Base-by-base conservation (phyloP, 1,139 yeast genomes). In the Yamadazyma dendronema region DNA sequence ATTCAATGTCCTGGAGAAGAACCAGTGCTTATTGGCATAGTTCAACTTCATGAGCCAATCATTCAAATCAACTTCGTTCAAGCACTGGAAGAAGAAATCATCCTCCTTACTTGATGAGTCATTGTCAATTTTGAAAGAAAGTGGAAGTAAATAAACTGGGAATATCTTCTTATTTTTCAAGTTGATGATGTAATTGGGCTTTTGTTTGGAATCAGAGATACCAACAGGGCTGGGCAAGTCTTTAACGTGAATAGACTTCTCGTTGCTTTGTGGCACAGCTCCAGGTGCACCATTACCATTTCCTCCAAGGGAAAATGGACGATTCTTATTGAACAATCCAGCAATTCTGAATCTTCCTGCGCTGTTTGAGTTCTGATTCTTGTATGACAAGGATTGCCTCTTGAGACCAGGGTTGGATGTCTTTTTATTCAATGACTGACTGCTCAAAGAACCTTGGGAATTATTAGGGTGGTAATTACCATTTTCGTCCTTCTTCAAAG, bases 1-100 rank as follows among this genome's bases (percentile, higher is more conserved):
- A 45, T 68, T 74, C 37, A 74, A 57, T 1, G 58, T 24, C 36
- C 64, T 66, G 1, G 82, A 76, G 43, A 53, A 67, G 49, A 69
- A 77, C 84, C 84, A 77, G 50, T 77, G 82, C 34, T 77, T 66
- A 42, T 71, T 73, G 8, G 79, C 71, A 47, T 60, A 73, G 41
- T 62, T 66, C 42, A 76, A 54, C 42, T 63, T 65, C 34, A 71
- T 65, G 28, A 87, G 67, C 97, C 97, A 92, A 35, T 81, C 88
- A 40, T 77, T 78, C 42, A 85, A 77, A 26, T 86, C 95, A 3
- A 50, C 47, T n/a, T 79, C 83, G 46, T 61, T 67, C 1, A 74
- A 57, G 0, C 94, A 83, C 57, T 92, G 97, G 54, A 90, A 73
- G 31, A 79, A 68, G 49, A 68, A 77, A 43, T 84, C 90, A 26